These are phyloP conservation scores for Cladosporium sp. DNA, from an alignment of 2,329 filamentous ascomycete species.

Conservation along the genomic window DNA sequence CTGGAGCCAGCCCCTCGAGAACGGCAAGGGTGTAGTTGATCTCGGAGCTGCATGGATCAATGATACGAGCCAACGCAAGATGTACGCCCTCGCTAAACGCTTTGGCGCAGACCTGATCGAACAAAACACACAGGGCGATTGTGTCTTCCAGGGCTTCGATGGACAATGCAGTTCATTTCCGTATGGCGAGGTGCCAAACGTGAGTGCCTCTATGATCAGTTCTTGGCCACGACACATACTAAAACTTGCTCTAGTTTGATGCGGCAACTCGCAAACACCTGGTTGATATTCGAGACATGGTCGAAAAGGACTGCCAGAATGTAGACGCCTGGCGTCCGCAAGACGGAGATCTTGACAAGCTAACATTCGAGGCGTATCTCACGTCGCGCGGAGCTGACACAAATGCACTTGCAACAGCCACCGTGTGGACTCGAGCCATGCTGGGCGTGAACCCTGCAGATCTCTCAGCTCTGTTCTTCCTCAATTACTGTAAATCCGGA, in stretches of 20 bases:
- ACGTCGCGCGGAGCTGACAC: conserved; percentile 29
- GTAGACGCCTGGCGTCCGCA: conserved; percentile 25
- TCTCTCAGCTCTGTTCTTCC: conserved; percentile 50
- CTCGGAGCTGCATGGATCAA: conserved; percentile 60
- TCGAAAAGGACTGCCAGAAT: conserved; percentile 38
- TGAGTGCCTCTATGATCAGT: conserved; percentile 8
- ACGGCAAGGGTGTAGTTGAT: conserved; percentile 41
- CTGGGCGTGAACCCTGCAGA: conserved; percentile 49
- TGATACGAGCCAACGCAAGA: conserved; percentile 47
- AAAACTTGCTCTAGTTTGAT: conserved; percentile 19
- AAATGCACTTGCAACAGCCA: conserved; percentile 35
- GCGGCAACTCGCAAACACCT: conserved; percentile 24
- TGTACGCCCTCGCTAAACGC: conserved; percentile 39
- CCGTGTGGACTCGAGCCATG: conserved; percentile 48
- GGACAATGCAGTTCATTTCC: conserved; percentile 31
- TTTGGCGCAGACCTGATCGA: conserved; percentile 44
- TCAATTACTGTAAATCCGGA: conserved; percentile 53
- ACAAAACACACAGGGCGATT: conserved; percentile 47
- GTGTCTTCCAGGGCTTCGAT: conserved; percentile 39
- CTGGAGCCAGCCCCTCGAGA: conserved; percentile 35
- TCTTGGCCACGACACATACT: not conserved
- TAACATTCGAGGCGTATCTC: conserved; percentile 40
- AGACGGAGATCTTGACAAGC: conserved; percentile 30
- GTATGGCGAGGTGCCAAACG: conserved; percentile 31
- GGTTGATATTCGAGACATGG: conserved; percentile 33